A percentile compares a stretch with the other conserved stretches of the same genome.
These are phyloP conservation scores for Aquilaria sinensis DNA, from an alignment of 345 rosid genomes.

Conservation along the genomic window DNA sequence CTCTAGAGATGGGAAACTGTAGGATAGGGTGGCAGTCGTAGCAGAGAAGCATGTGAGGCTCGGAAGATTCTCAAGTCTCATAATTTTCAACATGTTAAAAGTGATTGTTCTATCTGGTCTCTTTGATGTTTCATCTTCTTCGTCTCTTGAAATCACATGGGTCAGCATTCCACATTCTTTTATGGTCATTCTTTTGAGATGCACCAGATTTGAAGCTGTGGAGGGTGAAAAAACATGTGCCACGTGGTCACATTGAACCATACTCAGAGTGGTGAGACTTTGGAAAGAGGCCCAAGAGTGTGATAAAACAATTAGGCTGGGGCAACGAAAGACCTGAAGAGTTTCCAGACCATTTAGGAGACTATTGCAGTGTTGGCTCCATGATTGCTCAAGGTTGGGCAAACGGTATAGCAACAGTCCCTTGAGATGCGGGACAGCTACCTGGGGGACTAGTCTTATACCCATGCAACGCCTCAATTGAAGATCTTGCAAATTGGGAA, in stretches of 20 bases:
- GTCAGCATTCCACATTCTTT: background rate
- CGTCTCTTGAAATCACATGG: background rate
- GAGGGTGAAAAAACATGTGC: no score
- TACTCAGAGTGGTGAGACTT: background rate
- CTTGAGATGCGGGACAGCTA: background rate
- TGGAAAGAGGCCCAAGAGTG: background rate
- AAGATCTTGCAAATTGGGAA: slow-evolving; percentile 12
- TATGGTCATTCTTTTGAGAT: background rate
- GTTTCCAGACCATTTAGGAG: slow-evolving; percentile 2
- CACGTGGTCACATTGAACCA: no score
- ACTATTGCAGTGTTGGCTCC: slow-evolving; percentile 1
- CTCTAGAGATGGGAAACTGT: no score
- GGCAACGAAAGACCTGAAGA: rapidly evolving
- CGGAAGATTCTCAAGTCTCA: background rate
- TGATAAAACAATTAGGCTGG: background rate
- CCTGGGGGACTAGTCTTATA: slow-evolving; percentile 1
- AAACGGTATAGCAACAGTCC: rapidly evolving
- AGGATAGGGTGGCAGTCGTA: no score
- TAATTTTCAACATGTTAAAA: background rate
- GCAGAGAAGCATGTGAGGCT: background rate
- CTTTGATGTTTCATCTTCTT: background rate
- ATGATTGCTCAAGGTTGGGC: background rate
- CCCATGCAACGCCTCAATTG: rapidly evolving
- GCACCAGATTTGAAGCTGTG: no score
- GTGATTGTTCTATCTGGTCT: background rate